A percentile compares a stretch with the other conserved stretches of the same genome.
Evolutionary conservation across 2,329 filamentous ascomycete species (phyloP).

Genomic region (Byssochlamys sp.): DNA sequence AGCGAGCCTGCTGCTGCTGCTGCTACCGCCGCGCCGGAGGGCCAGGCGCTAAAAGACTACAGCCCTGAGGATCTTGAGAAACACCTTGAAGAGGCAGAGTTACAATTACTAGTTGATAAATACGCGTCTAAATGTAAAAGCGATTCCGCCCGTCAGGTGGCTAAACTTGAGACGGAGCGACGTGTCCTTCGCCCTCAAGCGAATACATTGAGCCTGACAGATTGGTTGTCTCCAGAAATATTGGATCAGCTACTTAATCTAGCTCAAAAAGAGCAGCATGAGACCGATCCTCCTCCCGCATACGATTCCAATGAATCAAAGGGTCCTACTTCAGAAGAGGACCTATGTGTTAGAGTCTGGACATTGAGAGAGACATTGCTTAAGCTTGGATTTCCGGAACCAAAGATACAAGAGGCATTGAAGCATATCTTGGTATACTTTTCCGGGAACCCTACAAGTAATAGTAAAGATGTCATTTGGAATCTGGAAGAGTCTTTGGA

Average conservation of each 20-base stretch:
- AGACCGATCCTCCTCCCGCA: constrained; percentile 23
- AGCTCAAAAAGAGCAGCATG: constrained; percentile 31
- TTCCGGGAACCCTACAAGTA: constrained; percentile 46
- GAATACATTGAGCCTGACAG: constrained; percentile 61
- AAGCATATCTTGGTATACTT: constrained; percentile 59
- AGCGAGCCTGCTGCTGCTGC: constrained; percentile 14
- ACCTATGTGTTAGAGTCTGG: constrained; percentile 72
- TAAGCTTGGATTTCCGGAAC: constrained; percentile 57
- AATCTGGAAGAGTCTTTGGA: constrained; percentile 80
- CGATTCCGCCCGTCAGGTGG: constrained; percentile 66
- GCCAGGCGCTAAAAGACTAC: constrained; percentile 43
- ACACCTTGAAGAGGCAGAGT: constrained; percentile 79
- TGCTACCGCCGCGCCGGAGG: constrained; percentile 9
- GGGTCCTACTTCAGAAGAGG: constrained; percentile 57
- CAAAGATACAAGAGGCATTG: constrained; percentile 55
- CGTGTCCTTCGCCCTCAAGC: constrained; percentile 72
- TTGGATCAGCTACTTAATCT: constrained; percentile 68
- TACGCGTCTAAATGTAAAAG: constrained; percentile 67
- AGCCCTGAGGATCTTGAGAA: constrained; percentile 82
- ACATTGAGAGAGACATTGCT: constrained; percentile 65
- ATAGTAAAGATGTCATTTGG: constrained; percentile 62
- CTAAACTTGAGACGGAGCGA: constrained; percentile 73
- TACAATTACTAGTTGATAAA: constrained; percentile 81
- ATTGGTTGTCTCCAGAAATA: constrained; percentile 70
- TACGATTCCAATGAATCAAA: constrained; percentile 19